Conservation (phyloP, 495 filamentous ascomycete species). For the Penicillium crystallinum region DNA sequence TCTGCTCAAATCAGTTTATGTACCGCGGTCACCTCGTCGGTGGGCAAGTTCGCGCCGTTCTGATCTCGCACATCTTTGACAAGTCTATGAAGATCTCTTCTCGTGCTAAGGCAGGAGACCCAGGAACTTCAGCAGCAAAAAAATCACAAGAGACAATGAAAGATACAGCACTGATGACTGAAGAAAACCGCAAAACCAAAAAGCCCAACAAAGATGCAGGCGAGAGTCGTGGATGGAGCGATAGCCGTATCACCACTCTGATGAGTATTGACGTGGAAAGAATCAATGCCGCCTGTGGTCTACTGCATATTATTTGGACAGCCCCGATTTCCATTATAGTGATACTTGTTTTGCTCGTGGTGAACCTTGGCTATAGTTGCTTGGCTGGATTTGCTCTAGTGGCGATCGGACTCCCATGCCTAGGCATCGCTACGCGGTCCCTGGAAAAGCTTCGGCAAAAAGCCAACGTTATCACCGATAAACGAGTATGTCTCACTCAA, state of each 20-base stretch:
- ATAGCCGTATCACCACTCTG: slow-evolving; percentile 80
- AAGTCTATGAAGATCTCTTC: slow-evolving; percentile 79
- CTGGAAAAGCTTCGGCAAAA: slow-evolving; percentile 64
- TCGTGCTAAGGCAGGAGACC: slow-evolving; percentile 69
- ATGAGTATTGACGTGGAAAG: slow-evolving; percentile 93
- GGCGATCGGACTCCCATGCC: slow-evolving; percentile 65
- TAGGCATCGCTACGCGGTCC: slow-evolving; percentile 66
- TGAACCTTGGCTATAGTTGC: slow-evolving; percentile 84
- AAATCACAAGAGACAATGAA: not conserved
- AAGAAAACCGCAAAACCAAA: too few relatives aligned
- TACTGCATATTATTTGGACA: slow-evolving; percentile 89
- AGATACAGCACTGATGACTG: slow-evolving; percentile 26
- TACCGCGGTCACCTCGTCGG: slow-evolving; percentile 77
- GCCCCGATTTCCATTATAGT: slow-evolving; percentile 71
- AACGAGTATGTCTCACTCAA: slow-evolving; percentile 82
- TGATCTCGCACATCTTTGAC: slow-evolving; percentile 72
- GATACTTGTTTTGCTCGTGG: slow-evolving; percentile 67
- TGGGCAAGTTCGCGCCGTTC: slow-evolving; percentile 65
- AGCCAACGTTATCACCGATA: slow-evolving; percentile 91
- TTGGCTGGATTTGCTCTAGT: slow-evolving; percentile 81
- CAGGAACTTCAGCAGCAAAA: slow-evolving; percentile 35
- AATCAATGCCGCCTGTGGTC: slow-evolving; percentile 73
- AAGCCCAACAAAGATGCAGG: slow-evolving; percentile 44
- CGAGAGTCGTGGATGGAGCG: slow-evolving; percentile 82
- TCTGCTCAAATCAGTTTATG: slow-evolving; percentile 74